Percentiles rank a stretch among this genome's conserved stretches.
These are phyloP conservation scores for Phaeosphaeriaceae sp. DNA, from an alignment of 2,329 filamentous ascomycete species.

Conservation along the genomic window DNA sequence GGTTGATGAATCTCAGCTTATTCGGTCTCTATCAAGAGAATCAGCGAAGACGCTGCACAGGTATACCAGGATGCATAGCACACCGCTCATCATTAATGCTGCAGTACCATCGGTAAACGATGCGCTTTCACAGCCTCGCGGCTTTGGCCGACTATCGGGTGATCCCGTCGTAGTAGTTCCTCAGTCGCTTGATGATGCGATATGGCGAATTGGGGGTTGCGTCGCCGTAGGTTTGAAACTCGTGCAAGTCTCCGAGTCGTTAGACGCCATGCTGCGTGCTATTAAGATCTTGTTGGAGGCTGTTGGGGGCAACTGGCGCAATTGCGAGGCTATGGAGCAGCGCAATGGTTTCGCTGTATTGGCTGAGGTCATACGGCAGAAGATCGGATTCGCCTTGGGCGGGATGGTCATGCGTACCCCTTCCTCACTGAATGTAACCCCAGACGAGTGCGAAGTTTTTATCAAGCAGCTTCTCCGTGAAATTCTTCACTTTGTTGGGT, in stretches of 20 bases:
- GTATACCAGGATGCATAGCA: constrained; percentile 74
- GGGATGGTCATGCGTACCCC: constrained; percentile 58
- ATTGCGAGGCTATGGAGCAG: constrained; percentile 97
- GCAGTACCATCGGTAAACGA: constrained; percentile 88
- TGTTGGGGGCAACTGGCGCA: constrained; percentile 91
- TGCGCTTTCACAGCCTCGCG: constrained; percentile 79
- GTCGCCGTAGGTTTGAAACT: constrained; percentile 84
- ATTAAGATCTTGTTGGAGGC: constrained; percentile 85
- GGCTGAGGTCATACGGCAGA: constrained; percentile 81
- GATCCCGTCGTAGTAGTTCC: constrained; percentile 81
- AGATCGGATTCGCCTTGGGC: constrained; percentile 65
- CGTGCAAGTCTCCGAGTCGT: constrained; percentile 75
- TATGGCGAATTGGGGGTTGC: constrained; percentile 93
- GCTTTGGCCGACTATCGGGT: constrained; percentile 81
- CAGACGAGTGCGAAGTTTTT: constrained; percentile 57
- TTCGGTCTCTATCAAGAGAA: constrained; percentile 75
- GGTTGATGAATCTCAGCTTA: constrained; percentile 73
- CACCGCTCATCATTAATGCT: constrained; percentile 84
- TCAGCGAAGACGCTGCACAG: constrained; percentile 72
- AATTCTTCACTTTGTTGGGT: constrained; percentile 86
- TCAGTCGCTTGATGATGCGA: constrained; percentile 85
- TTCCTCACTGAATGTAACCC: constrained; percentile 39
- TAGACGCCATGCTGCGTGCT: constrained; percentile 74
- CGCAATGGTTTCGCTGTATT: constrained; percentile 93
- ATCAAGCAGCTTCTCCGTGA: constrained; percentile 71